Evolutionary conservation across 371 early-diverging fungal genomes (phyloP).

Genomic region (Rhizopus sp.): DNA sequence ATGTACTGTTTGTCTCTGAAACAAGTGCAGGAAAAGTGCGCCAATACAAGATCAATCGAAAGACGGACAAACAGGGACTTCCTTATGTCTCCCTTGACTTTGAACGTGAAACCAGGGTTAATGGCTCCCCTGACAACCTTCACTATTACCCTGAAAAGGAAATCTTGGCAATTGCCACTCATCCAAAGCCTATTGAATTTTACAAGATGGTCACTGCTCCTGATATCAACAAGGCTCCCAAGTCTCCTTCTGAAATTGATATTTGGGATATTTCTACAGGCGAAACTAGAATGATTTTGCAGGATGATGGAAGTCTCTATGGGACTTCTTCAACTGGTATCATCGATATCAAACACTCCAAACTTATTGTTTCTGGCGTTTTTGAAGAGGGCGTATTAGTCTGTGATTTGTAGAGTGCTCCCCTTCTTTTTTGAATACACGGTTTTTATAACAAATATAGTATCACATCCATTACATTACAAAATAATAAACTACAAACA

Average conservation of each 20-base stretch:
- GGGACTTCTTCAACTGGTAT: conserved; percentile 31
- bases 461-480: too few relatives aligned
- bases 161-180: conserved; percentile 31
- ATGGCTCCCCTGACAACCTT: conserved; percentile 41
- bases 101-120: conserved; percentile 15
- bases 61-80: background rate
- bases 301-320: conserved; percentile 37
- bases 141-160: conserved; percentile 22
- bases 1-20: conserved; percentile 37
- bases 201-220: conserved; percentile 5
- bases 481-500: too few relatives aligned
- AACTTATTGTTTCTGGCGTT: conserved; percentile 35
- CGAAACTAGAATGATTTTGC: conserved; percentile 25
- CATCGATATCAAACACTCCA: conserved; percentile 22
- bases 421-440: background rate
- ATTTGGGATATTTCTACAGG: conserved; percentile 25
- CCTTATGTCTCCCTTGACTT: conserved; percentile 18
- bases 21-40: conserved; percentile 20
- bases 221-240: conserved; percentile 1
- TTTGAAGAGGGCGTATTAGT: conserved; percentile 36
- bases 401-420: conserved; percentile 17
- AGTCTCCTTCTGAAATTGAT: conserved; percentile 34
- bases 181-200: conserved; percentile 30
- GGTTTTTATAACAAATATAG: background rate
- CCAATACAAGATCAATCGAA: conserved; percentile 24